Evolutionary conservation across 2,329 filamentous ascomycete species (phyloP).

Genomic region (Calonectria montana): DNA sequence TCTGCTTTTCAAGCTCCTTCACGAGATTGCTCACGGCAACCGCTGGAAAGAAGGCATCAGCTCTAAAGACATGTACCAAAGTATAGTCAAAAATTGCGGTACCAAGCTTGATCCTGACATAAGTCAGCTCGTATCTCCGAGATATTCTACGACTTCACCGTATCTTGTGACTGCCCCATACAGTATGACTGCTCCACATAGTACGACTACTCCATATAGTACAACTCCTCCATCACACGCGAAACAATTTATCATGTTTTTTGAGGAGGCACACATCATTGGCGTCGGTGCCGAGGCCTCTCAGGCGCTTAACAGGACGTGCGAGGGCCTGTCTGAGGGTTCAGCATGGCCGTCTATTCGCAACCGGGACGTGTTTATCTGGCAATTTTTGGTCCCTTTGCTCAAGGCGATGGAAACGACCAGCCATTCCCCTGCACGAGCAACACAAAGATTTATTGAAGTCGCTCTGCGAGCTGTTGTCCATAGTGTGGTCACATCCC

Average conservation of each 20-base stretch:
- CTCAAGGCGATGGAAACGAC: neutral
- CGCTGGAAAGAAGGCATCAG: neutral
- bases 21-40: neutral
- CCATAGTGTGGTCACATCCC: neutral
- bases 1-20: constrained; percentile 6
- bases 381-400: neutral
- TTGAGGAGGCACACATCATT: neutral
- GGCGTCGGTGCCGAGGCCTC: neutral
- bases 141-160: neutral
- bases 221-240: neutral
- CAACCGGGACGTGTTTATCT: neutral
- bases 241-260: neutral
- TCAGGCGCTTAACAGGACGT: constrained; percentile 13
- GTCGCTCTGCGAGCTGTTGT: neutral
- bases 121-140: neutral
- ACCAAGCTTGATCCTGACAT: constrained; percentile 8
- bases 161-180: too few species aligned
- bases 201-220: too few species aligned
- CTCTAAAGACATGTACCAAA: neutral
- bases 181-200: too few species aligned
- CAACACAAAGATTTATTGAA: constrained; percentile 6
- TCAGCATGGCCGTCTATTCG: neutral
- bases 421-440: neutral
- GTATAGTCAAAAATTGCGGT: neutral
- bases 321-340: neutral